Percentiles rank a stretch among this genome's conserved stretches.
These are phyloP conservation scores for Xylaria flabelliformis DNA, from an alignment of 495 filamentous ascomycete genomes.

Conservation along the genomic window DNA sequence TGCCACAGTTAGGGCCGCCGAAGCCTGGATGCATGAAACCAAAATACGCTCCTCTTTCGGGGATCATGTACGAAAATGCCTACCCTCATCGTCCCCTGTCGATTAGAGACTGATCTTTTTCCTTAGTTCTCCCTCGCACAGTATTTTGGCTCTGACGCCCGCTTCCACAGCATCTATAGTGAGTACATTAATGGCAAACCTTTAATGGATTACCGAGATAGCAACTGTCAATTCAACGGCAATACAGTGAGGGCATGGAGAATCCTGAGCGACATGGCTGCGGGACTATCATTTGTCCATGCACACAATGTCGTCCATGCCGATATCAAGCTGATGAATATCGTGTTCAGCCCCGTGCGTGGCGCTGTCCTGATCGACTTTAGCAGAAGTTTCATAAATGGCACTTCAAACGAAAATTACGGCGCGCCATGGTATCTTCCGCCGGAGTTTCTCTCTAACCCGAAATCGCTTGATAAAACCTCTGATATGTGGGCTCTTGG, in stretches of 20 bases:
- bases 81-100: neutral
- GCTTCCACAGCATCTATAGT: slow-evolving; percentile 17
- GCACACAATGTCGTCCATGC: neutral
- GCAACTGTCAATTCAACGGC: neutral
- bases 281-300: neutral
- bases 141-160: slow-evolving; percentile 16
- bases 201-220: neutral
- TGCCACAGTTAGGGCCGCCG: slow-evolving; percentile 3
- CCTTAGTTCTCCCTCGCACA: neutral
- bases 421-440: slow-evolving; percentile 21
- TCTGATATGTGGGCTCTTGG: slow-evolving; percentile 25
- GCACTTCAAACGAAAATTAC: no score
- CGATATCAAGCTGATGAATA: slow-evolving; percentile 10
- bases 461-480: neutral
- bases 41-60: slow-evolving; percentile 6
- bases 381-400: neutral
- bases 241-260: slow-evolving; percentile 3
- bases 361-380: slow-evolving; percentile 11
- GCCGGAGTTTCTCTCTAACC: neutral
- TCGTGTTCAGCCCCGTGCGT: slow-evolving; percentile 14
- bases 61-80: neutral
- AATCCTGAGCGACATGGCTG: slow-evolving; percentile 16
- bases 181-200: slow-evolving; percentile 7
- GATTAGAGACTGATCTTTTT: neutral
- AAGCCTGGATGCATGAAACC: slow-evolving; percentile 12